Base-by-base conservation (phyloP, 2,329 filamentous ascomycete species). In the Ophiostoma tasmaniense region DNA sequence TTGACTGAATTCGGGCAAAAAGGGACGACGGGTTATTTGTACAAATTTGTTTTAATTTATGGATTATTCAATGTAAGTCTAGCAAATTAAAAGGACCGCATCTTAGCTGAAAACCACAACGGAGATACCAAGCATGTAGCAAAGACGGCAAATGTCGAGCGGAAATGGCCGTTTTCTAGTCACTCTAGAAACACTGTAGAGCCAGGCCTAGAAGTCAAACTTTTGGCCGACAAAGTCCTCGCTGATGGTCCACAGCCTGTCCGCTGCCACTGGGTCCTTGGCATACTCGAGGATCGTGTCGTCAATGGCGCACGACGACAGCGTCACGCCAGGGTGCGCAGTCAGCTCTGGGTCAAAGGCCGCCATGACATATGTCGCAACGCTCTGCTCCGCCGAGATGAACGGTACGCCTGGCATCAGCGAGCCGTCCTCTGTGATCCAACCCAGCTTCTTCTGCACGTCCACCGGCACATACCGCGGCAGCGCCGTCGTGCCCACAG, bases 171-270 rank as follows among this genome's bases (percentile, higher is more conserved):
- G 37, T 13, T 11, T 11, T 39, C 13, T 10, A 39, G 37, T 22
- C 45, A 22, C n/a, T 22, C 20, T 50, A 20, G 45, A 50, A 50
- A 3, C 14, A 45, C 42, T 28, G 52, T 67, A 71, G 33, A 33
- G 8, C 33, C 8, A n/a, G 33, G 33, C 5, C 33, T 33, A 33
- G n/a, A 69, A 70, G 25, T 52, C 35, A 62, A 69, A 66, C n/a
- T 33, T 52, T 66, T 80, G 74, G 1, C 76, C 77, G 11, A 81
- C 79, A 62, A 82, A 72, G 72, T 78, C 73, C 75, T 81, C 79
- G n/a, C 78, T 81, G 61, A 81, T 37, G 50, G 75, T 75, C 81
- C 81, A 82, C 64, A 82, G 73, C 73, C 73, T 79, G 67, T 78
- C 77, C 0, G 81, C 80, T 66, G 73, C 72, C 35, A 70, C 71